Evolutionary conservation across 2,329 filamentous ascomycete genomes (phyloP).

Genomic region (Colletotrichum endophyticum): DNA sequence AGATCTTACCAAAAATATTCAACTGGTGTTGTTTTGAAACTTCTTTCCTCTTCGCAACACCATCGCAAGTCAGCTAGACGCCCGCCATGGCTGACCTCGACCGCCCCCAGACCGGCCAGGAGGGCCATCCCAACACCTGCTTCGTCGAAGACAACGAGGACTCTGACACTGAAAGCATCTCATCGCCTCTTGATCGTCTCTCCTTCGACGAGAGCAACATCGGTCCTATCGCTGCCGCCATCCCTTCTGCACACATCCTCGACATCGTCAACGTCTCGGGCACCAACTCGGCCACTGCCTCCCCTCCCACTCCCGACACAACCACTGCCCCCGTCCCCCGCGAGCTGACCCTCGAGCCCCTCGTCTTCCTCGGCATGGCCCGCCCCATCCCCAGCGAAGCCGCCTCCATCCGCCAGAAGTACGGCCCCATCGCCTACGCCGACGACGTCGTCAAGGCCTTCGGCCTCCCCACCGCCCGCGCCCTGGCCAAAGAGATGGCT

Average conservation of each 20-base stretch:
- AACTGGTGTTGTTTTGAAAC: not conserved
- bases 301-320: fast-evolving
- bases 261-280: not conserved
- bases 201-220: not conserved
- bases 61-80: not conserved
- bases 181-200: not conserved
- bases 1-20: not conserved
- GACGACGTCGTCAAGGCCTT: not conserved
- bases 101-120: not conserved
- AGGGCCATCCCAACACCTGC: not conserved
- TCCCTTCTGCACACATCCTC: not conserved
- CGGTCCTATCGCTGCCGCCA: not conserved
- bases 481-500: not conserved
- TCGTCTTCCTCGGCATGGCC: not conserved
- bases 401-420: not conserved
- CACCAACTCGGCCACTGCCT: not conserved
- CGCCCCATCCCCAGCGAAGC: not conserved
- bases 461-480: not conserved
- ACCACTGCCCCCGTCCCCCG: fast-evolving
- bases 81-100: not conserved
- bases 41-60: not conserved
- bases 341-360: not conserved
- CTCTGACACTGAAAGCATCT: not conserved
- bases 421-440: not conserved
- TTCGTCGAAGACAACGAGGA: not conserved